A percentile compares a stretch with the other conserved stretches of the same genome.
These are phyloP conservation scores for Saturnispora serradocipensis DNA, from an alignment of 805 yeast genomes.

Conservation along the genomic window DNA sequence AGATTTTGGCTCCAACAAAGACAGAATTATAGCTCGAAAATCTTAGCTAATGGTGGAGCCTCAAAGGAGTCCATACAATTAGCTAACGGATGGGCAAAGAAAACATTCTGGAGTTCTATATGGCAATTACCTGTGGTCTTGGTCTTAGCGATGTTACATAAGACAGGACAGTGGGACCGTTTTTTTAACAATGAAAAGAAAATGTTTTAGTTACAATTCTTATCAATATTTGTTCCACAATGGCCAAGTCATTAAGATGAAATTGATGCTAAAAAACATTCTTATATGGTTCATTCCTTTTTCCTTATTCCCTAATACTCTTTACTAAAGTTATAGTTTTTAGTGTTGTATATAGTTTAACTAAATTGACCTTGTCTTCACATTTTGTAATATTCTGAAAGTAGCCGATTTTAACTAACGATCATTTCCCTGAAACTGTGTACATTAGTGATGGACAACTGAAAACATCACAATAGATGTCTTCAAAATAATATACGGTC, in stretches of 20 bases:
- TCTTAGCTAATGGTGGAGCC: constrained; percentile 27
- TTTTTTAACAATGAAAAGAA: constrained; percentile 27
- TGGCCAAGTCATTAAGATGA: not conserved
- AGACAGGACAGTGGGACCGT: constrained; percentile 92
- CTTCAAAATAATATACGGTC: too few species aligned
- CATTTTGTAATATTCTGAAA: not conserved
- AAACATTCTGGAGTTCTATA: constrained; percentile 88
- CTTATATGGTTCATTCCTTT: not conserved
- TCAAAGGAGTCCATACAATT: constrained; percentile 49
- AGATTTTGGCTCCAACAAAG: constrained; percentile 82
- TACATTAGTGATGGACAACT: too few species aligned
- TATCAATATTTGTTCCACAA: not conserved
- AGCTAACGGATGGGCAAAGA: constrained; percentile 68
- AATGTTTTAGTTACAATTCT: not conserved
- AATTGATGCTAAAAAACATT: not conserved
- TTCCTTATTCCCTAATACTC: not conserved
- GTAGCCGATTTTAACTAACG: too few species aligned
- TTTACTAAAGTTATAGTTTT: not conserved
- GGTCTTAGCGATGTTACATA: constrained; percentile 88
- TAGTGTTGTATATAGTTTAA: not conserved
- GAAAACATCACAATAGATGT: too few species aligned
- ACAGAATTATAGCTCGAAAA: constrained; percentile 38
- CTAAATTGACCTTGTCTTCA: not conserved
- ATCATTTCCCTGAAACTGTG: too few species aligned
- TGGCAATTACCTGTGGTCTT: constrained; percentile 88